These are phyloP conservation scores for Coleophoma cylindrospora DNA, from an alignment of 2,329 filamentous ascomycete species.

Conservation along the genomic window DNA sequence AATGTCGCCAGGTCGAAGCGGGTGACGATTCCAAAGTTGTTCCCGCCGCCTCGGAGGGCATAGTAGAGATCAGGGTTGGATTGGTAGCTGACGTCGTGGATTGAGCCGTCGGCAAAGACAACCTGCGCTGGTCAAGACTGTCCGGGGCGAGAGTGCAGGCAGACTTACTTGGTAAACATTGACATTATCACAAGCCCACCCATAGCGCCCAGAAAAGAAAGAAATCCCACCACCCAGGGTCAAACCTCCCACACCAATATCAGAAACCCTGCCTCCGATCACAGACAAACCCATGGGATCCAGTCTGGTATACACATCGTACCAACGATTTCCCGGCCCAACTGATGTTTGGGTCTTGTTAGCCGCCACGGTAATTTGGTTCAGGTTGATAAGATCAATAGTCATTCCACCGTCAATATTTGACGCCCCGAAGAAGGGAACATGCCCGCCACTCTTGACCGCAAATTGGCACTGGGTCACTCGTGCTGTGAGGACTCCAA, in stretches of 20 bases:
- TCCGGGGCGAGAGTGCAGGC: neutral
- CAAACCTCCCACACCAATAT: slow-evolving; percentile 12
- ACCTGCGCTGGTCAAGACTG: neutral
- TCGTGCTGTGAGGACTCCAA: slow-evolving; percentile 1
- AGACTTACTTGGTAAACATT: slow-evolving; percentile 8
- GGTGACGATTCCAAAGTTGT: slow-evolving; percentile 48
- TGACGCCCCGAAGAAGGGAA: slow-evolving; percentile 6
- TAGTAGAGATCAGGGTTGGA: slow-evolving; percentile 42
- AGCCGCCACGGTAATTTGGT: slow-evolving; percentile 2
- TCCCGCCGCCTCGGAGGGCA: slow-evolving; percentile 49
- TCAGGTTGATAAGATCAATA: slow-evolving; percentile 10
- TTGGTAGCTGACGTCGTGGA: slow-evolving; percentile 27
- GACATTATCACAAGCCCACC: slow-evolving; percentile 14
- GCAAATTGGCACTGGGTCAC: slow-evolving; percentile 21
- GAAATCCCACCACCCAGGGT: slow-evolving; percentile 10
- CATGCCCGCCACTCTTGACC: slow-evolving; percentile 33
- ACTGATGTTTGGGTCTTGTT: slow-evolving; percentile 6
- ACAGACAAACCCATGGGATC: slow-evolving; percentile 10
- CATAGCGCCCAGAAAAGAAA: slow-evolving; percentile 8
- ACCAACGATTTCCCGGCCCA: slow-evolving; percentile 13
- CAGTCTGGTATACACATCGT: slow-evolving; percentile 11
- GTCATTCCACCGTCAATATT: slow-evolving; percentile 12
- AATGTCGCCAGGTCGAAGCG: slow-evolving; percentile 28
- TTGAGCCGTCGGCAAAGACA: slow-evolving; percentile 30
- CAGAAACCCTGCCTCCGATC: slow-evolving; percentile 9